phyloP scores from a whole-genome alignment of 192 early-diverging fungal genomes.

The Backusella circina region DNA sequence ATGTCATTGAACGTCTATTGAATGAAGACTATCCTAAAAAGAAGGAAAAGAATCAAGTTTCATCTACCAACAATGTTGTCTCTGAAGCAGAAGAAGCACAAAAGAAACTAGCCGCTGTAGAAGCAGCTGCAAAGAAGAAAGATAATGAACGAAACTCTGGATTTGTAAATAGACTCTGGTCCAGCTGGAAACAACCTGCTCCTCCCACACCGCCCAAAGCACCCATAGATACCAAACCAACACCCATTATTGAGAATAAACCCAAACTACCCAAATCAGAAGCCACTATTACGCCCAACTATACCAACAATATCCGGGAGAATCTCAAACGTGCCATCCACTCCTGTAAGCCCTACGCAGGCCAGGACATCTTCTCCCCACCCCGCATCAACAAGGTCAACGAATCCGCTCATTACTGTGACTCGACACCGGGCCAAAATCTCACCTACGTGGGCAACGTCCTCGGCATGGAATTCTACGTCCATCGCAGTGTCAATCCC shows the following conservation, averaged over 20 bases:
- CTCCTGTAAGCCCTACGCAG: slow-evolving; percentile 34
- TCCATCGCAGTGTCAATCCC: slow-evolving; percentile 24
- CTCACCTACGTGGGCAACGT: slow-evolving; percentile 41
- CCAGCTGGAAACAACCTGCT: not conserved
- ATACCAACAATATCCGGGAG: slow-evolving; percentile 19
- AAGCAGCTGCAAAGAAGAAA: not conserved
- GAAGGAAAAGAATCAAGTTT: not conserved
- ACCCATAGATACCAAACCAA: not conserved
- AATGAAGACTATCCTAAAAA: slow-evolving; percentile 53
- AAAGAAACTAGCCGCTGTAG: not conserved
- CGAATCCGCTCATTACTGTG: slow-evolving; percentile 41
- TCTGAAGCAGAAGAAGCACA: not conserved
- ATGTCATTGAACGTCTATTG: slow-evolving; percentile 58
- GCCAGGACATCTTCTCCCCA: slow-evolving; percentile 27
- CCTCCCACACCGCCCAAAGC: not conserved
- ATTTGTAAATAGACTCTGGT: slow-evolving; percentile 15
- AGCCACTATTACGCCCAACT: slow-evolving; percentile 30
- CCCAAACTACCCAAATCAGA: slow-evolving; percentile 18
- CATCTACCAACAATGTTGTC: not conserved
- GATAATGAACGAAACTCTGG: not conserved
- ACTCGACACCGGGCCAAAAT: slow-evolving; percentile 43
- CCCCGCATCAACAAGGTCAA: slow-evolving; percentile 26
- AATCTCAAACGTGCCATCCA: slow-evolving; percentile 32
- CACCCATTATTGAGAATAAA: not conserved
- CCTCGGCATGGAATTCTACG: slow-evolving; percentile 35